These are phyloP conservation scores for Fomes fomentarius DNA, from an alignment of 1,284 basidiomycete species.

Conservation along the genomic window DNA sequence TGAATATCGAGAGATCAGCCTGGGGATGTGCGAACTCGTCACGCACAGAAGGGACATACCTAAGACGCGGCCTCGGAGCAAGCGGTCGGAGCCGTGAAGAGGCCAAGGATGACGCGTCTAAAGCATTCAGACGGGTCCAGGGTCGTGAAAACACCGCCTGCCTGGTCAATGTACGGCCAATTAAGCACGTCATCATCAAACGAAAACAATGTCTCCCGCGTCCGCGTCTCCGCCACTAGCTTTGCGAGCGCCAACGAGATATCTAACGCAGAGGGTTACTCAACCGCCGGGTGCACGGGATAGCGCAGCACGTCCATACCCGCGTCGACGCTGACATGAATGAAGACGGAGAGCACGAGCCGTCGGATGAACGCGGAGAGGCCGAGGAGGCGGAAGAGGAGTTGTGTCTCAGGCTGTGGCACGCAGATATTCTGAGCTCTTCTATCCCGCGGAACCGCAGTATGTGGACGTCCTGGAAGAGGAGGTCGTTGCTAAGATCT, in stretches of 20 bases:
- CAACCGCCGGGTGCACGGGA: not conserved
- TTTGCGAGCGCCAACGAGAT: not conserved
- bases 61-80: not conserved
- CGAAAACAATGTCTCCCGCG: constrained; percentile 2
- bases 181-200: constrained; percentile 2
- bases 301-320: not conserved
- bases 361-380: not conserved
- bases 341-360: constrained; percentile 1
- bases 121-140: not conserved
- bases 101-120: not conserved
- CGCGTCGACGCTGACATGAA: not conserved
- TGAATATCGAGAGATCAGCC: not conserved
- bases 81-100: constrained; percentile 2
- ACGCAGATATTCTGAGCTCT: constrained; percentile 3
- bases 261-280: constrained; percentile 1
- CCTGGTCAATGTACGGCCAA: constrained; percentile 2
- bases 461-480: not conserved
- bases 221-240: constrained; percentile 1
- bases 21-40: not conserved
- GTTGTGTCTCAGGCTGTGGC: not conserved
- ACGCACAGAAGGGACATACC: not conserved
- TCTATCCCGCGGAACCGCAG: not conserved
- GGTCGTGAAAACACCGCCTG: not conserved
- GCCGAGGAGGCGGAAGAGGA: constrained; percentile 5
- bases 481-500: not conserved